These are phyloP conservation scores for Ilex aquifolium DNA, from an alignment of 257 asterid species.

Conservation along the genomic window DNA sequence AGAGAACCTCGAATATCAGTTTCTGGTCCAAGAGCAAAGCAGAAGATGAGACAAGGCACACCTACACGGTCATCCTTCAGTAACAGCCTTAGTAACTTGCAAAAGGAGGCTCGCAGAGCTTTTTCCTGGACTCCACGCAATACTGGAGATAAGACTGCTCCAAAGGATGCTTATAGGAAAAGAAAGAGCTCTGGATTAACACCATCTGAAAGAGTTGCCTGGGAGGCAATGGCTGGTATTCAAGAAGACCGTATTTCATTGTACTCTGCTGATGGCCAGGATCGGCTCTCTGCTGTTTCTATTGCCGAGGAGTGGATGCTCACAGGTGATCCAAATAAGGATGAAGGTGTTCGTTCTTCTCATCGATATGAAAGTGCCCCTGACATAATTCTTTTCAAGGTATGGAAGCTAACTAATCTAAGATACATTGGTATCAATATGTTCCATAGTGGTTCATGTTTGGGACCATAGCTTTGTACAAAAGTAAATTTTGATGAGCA, in stretches of 20 bases:
- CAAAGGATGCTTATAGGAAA: conserved; percentile 78
- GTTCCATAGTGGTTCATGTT: not conserved
- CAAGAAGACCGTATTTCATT: conserved; percentile 83
- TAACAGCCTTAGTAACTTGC: conserved; percentile 84
- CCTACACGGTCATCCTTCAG: conserved; percentile 75
- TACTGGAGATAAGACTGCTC: conserved; percentile 68
- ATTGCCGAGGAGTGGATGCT: conserved; percentile 99
- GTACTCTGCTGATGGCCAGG: conserved; percentile 83
- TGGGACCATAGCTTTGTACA: not conserved
- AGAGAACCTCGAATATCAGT: conserved; percentile 68
- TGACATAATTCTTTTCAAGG: conserved; percentile 90
- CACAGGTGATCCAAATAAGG: conserved; percentile 74
- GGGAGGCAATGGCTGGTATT: conserved; percentile 92
- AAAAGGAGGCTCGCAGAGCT: conserved; percentile 97
- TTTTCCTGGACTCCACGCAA: conserved; percentile 94
- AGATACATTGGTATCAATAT: conserved; percentile 1
- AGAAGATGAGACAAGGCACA: conserved; percentile 62
- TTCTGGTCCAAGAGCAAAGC: conserved; percentile 75
- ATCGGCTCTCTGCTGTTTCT: conserved; percentile 77
- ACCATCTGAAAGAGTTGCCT: conserved; percentile 80
- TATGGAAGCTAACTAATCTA: conserved; percentile 18
- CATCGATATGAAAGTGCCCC: conserved; percentile 95
- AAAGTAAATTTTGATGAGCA: not conserved
- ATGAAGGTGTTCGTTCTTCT: conserved; percentile 86
- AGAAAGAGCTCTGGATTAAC: conserved; percentile 83